Conservation (phyloP, 768 basidiomycete genomes). For the Mycena haematopus region DNA sequence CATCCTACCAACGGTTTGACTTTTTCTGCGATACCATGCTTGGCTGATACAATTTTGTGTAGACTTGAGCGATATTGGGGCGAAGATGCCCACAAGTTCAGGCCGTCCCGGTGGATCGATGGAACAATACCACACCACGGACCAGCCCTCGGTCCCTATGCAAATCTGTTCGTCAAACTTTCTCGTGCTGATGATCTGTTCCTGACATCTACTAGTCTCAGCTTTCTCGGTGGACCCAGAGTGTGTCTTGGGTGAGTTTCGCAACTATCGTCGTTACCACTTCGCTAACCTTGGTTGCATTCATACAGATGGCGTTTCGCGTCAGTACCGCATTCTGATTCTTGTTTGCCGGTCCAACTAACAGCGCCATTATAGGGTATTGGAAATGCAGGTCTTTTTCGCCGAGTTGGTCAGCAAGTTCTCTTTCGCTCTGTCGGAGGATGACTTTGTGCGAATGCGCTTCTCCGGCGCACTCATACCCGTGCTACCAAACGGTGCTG, state of each 20-base stretch:
- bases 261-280: neutral
- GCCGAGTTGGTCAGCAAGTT: constrained; percentile 16
- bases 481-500: neutral
- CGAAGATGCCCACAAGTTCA: neutral
- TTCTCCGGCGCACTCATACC: neutral
- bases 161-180: neutral
- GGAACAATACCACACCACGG: neutral
- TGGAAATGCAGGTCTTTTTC: constrained; percentile 21
- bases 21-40: neutral
- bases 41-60: neutral
- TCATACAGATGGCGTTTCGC: constrained; percentile 9
- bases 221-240: neutral
- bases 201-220: neutral
- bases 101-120: neutral
- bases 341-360: neutral
- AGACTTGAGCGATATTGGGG: neutral
- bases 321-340: neutral
- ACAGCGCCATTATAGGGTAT: constrained; percentile 1
- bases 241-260: constrained; percentile 1
- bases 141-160: neutral
- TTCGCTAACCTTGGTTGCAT: too few species aligned
- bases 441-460: neutral
- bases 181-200: neutral
- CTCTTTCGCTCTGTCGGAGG: constrained; percentile 5
- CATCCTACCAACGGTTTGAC: constrained; percentile 16